A percentile compares a stretch with the other conserved stretches of the same genome.
Evolutionary conservation across 495 filamentous ascomycete species (phyloP).

Genomic region (Trypethelium eluteriae): DNA sequence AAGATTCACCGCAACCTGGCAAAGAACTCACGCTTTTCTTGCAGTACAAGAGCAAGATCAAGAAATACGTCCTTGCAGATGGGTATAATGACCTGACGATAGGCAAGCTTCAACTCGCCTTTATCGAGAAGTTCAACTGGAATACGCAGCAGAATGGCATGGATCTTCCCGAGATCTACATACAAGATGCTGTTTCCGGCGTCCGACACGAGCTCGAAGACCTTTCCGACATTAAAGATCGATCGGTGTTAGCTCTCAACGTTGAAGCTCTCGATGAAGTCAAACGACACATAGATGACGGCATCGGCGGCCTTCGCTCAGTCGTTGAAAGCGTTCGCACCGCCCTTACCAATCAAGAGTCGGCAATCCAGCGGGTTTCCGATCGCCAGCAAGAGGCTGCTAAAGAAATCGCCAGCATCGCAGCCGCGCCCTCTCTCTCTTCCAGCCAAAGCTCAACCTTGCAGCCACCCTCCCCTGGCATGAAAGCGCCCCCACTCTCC

Average conservation of each 20-base stretch:
- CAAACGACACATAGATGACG: conserved; percentile 91
- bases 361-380: conserved; percentile 75
- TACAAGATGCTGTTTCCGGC: conserved; percentile 90
- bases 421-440: conserved; percentile 48
- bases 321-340: conserved; percentile 75
- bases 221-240: conserved; percentile 87
- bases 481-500: conserved; percentile 8
- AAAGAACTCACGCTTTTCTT: conserved; percentile 94
- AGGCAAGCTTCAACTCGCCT: conserved; percentile 84
- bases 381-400: conserved; percentile 85
- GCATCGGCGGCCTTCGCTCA: conserved; percentile 67
- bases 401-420: conserved; percentile 80
- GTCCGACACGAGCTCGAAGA: conserved; percentile 95
- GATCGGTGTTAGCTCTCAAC: conserved; percentile 87
- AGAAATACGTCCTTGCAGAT: conserved; percentile 85
- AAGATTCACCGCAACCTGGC: conserved; percentile 66
- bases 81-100: conserved; percentile 76
- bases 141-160: conserved; percentile 89
- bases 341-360: conserved; percentile 70
- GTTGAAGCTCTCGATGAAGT: conserved; percentile 94
- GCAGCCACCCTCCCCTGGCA: conserved; percentile 18
- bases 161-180: conserved; percentile 93
- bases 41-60: conserved; percentile 93
- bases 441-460: conserved; percentile 19
- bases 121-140: conserved; percentile 99